Percentiles rank a stretch among this genome's conserved stretches.
phyloP scores from a whole-genome alignment of 306 rosid genomes.

The Malus sylvestris region DNA sequence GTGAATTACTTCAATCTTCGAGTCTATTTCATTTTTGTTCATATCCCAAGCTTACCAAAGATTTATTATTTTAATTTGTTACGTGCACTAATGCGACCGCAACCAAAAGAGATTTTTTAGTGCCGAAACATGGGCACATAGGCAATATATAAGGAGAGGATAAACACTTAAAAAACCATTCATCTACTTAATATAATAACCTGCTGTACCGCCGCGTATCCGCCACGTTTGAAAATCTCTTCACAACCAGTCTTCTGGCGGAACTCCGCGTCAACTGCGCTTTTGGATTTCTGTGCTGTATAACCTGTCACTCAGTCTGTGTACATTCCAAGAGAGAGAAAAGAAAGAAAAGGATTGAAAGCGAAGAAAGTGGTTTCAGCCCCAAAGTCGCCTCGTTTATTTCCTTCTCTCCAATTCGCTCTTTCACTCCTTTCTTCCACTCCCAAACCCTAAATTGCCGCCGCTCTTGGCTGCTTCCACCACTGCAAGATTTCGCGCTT shows the following conservation, averaged over 20 bases:
- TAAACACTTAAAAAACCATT: no score
- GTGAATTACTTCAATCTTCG: no score
- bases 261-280: slow-evolving; percentile 42
- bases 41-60: no score
- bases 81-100: no score
- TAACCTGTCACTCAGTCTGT: background rate
- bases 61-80: no score
- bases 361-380: slow-evolving; percentile 14
- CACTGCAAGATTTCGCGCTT: slow-evolving; percentile 21
- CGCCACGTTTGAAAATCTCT: no score
- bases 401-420: background rate
- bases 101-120: no score
- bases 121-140: no score
- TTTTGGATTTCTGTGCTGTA: slow-evolving; percentile 21
- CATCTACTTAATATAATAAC: no score
- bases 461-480: background rate
- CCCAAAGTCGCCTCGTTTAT: background rate
- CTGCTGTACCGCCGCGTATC: no score
- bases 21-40: no score
- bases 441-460: background rate
- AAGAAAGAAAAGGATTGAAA: background rate
- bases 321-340: background rate
- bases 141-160: no score
- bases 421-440: background rate
- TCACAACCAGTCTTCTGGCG: slow-evolving; percentile 6